Conservation (phyloP, 139 green algal species). For the Penium margaritaceum region DNA sequence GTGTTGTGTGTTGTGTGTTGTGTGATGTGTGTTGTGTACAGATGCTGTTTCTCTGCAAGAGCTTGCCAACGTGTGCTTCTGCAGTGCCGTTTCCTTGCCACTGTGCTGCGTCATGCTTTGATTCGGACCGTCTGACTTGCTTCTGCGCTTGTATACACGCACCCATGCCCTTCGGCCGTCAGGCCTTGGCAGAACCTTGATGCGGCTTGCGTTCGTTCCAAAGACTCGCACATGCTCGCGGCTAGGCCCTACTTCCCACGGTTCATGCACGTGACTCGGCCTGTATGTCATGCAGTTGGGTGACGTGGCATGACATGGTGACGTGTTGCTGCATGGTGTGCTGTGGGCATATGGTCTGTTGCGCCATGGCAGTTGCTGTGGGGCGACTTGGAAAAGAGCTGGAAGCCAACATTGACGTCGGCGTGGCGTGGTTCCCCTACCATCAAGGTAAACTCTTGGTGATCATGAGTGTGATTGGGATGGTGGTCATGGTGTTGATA, state of each 20-base stretch:
- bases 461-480: no score
- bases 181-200: background rate
- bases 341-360: background rate
- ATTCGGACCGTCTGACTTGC: no score
- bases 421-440: constrained; percentile 13
- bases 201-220: background rate
- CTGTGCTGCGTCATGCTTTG: no score
- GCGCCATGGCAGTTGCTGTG: constrained; percentile 1
- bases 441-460: constrained; percentile 4
- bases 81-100: no score
- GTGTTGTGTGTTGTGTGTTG: no score
- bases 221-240: background rate
- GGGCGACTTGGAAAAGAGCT: background rate
- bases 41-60: no score
- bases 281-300: background rate
- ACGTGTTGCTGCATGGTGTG: background rate
- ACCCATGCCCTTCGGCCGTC: no score
- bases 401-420: constrained; percentile 13
- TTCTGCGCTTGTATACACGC: no score
- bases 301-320: no score
- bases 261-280: background rate
- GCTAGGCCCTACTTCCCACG: background rate
- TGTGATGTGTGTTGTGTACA: no score
- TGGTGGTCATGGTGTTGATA: no score
- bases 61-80: no score